Evolutionary conservation across 495 filamentous ascomycete species (phyloP).

Genomic region (Sordaria brevicollis): DNA sequence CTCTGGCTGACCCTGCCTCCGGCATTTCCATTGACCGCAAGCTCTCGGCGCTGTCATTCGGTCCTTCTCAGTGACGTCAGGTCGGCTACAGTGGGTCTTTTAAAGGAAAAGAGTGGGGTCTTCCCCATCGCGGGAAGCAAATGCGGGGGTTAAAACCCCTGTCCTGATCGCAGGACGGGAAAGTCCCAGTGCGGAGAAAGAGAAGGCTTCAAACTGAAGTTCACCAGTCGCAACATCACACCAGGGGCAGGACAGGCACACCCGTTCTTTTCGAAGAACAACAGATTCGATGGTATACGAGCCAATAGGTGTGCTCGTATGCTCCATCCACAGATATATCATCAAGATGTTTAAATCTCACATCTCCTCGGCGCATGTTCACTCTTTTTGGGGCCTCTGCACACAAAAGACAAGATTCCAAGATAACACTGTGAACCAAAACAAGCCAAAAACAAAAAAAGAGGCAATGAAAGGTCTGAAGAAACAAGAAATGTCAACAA

Average conservation of each 20-base stretch:
- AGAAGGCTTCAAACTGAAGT: background rate
- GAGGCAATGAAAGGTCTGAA: background rate
- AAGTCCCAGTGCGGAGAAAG: background rate
- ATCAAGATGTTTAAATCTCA: background rate
- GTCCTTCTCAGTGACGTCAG: conserved; percentile 10
- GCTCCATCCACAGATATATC: background rate
- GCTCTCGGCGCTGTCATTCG: conserved; percentile 2
- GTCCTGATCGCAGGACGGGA: background rate
- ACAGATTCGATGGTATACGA: background rate
- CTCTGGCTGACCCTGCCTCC: background rate
- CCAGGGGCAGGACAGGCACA: background rate
- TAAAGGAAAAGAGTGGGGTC: background rate
- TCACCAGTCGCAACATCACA: background rate
- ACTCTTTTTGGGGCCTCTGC: background rate
- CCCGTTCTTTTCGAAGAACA: background rate
- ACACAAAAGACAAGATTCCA: background rate
- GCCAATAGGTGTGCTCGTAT: background rate
- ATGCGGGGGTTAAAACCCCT: background rate
- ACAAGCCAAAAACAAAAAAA: background rate
- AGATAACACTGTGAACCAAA: background rate
- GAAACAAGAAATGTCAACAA: background rate
- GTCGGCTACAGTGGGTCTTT: background rate
- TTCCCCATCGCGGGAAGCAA: background rate
- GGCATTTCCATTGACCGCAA: conserved; percentile 6
- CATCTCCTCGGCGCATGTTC: background rate